Conservation (phyloP, 768 basidiomycete genomes). For the Boletus edulis region DNA sequence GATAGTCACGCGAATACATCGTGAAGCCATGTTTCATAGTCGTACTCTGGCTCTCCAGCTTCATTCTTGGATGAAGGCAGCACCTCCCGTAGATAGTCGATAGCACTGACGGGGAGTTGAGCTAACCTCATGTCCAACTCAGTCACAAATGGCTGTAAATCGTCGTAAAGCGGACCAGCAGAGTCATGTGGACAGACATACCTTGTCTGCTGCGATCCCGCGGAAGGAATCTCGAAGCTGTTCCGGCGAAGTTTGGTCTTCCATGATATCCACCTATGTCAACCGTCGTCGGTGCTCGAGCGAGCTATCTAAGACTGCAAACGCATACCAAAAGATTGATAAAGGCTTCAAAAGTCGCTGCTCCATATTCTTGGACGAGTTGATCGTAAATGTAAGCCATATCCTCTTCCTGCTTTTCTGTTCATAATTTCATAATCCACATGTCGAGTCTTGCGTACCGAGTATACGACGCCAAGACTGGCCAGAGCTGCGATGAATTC, state of each 20-base stretch:
- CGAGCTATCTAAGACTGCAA: not conserved
- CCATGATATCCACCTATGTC: slow-evolving; percentile 85
- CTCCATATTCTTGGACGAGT: slow-evolving; percentile 76
- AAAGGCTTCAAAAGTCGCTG: slow-evolving; percentile 91
- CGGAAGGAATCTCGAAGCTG: slow-evolving; percentile 94
- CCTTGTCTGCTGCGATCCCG: slow-evolving; percentile 88
- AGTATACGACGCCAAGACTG: slow-evolving; percentile 91
- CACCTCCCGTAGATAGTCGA: slow-evolving; percentile 79
- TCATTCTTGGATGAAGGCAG: slow-evolving; percentile 64
- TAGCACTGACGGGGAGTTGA: slow-evolving; percentile 67
- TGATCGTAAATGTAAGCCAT: slow-evolving; percentile 82
- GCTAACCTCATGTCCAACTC: slow-evolving; percentile 89
- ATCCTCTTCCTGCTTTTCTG: slow-evolving; percentile 67
- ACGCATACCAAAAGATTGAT: slow-evolving; percentile 80
- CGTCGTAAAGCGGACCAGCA: not conserved
- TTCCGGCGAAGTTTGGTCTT: slow-evolving; percentile 91
- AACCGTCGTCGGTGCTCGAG: not conserved
- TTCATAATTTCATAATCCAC: not conserved
- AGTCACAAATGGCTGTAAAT: slow-evolving; percentile 79
- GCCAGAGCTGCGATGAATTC: slow-evolving; percentile 95
- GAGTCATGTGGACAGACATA: slow-evolving; percentile 8
- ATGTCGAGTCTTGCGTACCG: slow-evolving; percentile 41
- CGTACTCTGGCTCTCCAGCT: slow-evolving; percentile 65
- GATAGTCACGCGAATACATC: slow-evolving; percentile 61
- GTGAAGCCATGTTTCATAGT: slow-evolving; percentile 82